Evolutionary conservation across 805 yeast species (phyloP).

Genomic region (Starmera caribaea): DNA sequence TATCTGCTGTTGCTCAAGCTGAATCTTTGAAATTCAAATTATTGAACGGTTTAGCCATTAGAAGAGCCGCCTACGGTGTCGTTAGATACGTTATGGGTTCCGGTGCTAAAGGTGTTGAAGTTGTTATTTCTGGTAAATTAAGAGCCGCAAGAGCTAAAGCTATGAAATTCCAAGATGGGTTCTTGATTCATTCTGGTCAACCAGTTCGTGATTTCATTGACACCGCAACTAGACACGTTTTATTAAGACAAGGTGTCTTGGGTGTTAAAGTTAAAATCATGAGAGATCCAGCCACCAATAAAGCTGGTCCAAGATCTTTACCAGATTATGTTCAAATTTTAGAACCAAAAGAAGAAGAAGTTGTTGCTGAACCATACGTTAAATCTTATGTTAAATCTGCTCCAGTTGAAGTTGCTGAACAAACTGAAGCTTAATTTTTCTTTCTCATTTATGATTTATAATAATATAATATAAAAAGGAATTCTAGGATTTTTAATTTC

Average conservation of each 20-base stretch:
- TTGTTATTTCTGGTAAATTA: conserved; percentile 98
- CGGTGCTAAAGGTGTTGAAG: conserved; percentile 99
- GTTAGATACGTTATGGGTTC: conserved; percentile 99
- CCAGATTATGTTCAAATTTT: conserved; percentile 91
- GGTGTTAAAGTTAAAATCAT: conserved; percentile 99
- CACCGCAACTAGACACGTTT: conserved; percentile 98
- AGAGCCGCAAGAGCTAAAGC: conserved; percentile 99
- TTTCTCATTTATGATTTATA: no score
- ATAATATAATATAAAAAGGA: no score
- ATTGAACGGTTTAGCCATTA: conserved; percentile 96
- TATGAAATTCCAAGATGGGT: conserved; percentile 99
- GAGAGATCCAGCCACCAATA: conserved; percentile 93
- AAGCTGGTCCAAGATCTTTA: conserved; percentile 79
- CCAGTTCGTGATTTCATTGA: conserved; percentile 99
- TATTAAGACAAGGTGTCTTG: conserved; percentile 99
- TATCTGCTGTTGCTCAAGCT: conserved; percentile 99
- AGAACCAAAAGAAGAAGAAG: conserved; percentile 93
- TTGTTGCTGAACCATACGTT: conserved; percentile 71
- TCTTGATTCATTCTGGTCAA: conserved; percentile 99
- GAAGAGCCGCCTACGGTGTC: conserved; percentile 99
- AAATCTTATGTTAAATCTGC: conserved; percentile 50
- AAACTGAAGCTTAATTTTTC: conserved; percentile 6
- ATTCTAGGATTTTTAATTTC: no score
- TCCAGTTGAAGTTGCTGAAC: conserved; percentile 21
- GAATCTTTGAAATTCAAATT: conserved; percentile 98